phyloP scores from a whole-genome alignment of 176 grass and related monocot species.

The Thalia dealbata region DNA sequence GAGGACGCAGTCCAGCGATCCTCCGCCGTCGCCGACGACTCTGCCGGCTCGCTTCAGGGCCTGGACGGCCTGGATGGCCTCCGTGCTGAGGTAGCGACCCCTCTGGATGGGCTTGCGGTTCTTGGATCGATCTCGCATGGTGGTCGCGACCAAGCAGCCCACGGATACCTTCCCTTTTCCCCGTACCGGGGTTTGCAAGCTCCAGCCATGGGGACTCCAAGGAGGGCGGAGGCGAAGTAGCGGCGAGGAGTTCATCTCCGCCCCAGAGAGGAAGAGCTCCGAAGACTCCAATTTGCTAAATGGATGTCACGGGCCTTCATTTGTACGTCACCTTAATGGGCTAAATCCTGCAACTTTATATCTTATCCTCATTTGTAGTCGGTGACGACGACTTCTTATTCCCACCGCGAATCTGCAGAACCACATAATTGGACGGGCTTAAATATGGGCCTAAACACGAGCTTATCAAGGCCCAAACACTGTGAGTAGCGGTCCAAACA shows the following conservation, averaged over 20 bases:
- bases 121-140: slow-evolving; percentile 86
- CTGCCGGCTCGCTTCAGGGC: slow-evolving; percentile 44
- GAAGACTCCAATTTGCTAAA: too few species aligned
- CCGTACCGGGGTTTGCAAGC: neutral
- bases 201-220: neutral
- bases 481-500: too few species aligned
- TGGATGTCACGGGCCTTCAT: too few species aligned
- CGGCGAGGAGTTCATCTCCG: neutral
- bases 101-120: slow-evolving; percentile 75
- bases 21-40: slow-evolving; percentile 9
- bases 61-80: slow-evolving; percentile 77
- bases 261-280: neutral
- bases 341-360: too few species aligned
- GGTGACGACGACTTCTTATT: too few species aligned
- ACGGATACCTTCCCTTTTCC: neutral
- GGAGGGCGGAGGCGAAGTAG: neutral
- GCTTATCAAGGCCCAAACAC: too few species aligned
- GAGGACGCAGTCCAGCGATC: slow-evolving; percentile 12
- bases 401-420: too few species aligned
- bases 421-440: too few species aligned
- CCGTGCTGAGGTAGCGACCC: slow-evolving; percentile 84
- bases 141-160: slow-evolving; percentile 1
- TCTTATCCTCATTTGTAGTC: too few species aligned
- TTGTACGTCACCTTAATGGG: too few species aligned
- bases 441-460: too few species aligned